phyloP scores from a whole-genome alignment of 2,329 filamentous ascomycete genomes.

The Colletotrichum lini region DNA sequence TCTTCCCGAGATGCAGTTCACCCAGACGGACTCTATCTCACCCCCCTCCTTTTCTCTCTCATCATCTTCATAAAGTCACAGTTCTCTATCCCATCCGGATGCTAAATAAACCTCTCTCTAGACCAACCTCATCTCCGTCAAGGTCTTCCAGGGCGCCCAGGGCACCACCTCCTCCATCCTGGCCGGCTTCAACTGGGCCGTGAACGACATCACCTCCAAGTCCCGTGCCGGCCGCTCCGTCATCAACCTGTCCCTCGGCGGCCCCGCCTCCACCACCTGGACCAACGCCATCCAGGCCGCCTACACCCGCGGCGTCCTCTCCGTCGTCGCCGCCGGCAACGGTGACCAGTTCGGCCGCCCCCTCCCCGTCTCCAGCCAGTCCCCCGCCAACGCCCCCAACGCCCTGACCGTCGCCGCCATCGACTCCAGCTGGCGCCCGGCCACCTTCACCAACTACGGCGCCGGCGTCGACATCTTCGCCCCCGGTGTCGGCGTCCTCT shows the following conservation, averaged over 20 bases:
- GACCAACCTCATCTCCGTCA: conserved; percentile 59
- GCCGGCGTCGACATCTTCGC: conserved; percentile 65
- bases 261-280: conserved; percentile 56
- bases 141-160: conserved; percentile 57
- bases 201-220: conserved; percentile 59
- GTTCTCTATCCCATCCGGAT: neutral
- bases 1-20: neutral
- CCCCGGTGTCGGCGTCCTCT: conserved; percentile 62
- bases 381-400: conserved; percentile 62
- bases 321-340: conserved; percentile 71
- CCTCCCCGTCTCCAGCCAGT: conserved; percentile 51
- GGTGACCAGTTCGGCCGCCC: conserved; percentile 50
- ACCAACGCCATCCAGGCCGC: conserved; percentile 65
- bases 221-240: conserved; percentile 60
- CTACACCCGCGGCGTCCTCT: conserved; percentile 62
- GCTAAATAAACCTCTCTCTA: neutral
- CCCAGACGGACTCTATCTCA: neutral
- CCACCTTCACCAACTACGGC: conserved; percentile 67
- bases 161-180: conserved; percentile 50
- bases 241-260: conserved; percentile 70
- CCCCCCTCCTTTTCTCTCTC: no score
- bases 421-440: conserved; percentile 54
- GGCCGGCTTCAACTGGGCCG: conserved; percentile 58
- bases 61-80: neutral
- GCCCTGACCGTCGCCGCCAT: conserved; percentile 70